Percentiles rank a stretch among this genome's conserved stretches.
phyloP scores from a whole-genome alignment of 441 rosid species.

The Pelargonium fulgidum region DNA sequence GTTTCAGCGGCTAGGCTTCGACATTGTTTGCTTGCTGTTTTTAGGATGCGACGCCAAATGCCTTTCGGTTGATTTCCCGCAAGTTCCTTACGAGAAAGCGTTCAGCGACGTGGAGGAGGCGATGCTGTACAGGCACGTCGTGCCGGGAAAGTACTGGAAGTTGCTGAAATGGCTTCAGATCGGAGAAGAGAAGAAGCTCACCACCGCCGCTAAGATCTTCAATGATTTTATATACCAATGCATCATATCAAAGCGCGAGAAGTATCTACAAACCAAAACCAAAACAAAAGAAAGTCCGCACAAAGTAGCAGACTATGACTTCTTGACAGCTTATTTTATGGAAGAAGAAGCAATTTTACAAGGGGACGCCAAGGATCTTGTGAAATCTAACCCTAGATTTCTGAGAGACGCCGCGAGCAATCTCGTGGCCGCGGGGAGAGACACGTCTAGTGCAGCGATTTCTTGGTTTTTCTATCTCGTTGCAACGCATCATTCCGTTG shows the following conservation, averaged over 20 bases:
- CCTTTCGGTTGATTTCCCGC: not conserved
- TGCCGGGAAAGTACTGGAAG: not conserved
- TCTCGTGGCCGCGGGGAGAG: constrained; percentile 4
- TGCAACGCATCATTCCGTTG: not conserved
- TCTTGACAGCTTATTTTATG: not conserved
- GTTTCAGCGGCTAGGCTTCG: too few relatives aligned
- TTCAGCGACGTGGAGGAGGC: not conserved
- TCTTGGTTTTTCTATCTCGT: constrained; percentile 1
- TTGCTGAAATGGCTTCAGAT: not conserved
- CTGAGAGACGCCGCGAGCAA: not conserved
- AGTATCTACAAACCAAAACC: not conserved
- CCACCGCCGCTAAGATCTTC: not conserved
- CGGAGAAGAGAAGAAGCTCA: not conserved
- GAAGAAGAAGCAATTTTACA: not conserved
- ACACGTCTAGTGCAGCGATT: not conserved
- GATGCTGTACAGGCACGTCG: not conserved
- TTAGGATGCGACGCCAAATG: not conserved
- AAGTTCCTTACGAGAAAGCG: not conserved
- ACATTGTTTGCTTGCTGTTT: too few relatives aligned
- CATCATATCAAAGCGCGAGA: constrained; percentile 4
- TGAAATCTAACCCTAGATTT: not conserved
- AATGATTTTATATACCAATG: not conserved
- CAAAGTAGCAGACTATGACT: not conserved
- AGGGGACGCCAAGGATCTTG: too few relatives aligned
- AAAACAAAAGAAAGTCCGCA: not conserved